Evolutionary conservation across 2,329 filamentous ascomycete genomes (phyloP), one percentile per base, ranked within the genome.

Genomic region (Biscogniauxia mediterranea): DNA sequence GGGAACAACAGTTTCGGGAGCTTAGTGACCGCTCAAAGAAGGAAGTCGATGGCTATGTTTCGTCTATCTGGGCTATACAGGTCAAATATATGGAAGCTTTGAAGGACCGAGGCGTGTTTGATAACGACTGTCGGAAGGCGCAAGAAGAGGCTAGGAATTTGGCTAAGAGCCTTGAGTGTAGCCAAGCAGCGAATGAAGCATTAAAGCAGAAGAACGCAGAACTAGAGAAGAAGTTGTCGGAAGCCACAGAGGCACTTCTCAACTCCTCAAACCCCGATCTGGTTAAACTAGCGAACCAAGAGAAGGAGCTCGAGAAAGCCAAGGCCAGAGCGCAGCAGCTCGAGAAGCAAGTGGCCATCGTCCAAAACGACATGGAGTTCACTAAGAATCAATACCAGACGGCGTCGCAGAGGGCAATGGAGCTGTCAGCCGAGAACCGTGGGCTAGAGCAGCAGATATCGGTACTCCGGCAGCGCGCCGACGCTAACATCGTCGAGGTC

Each of bases 331-430:
- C 77, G 5, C 73, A 78, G 3, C 61, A 68, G 5, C 68, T 79
- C 3, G 75, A 81, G 64, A 79, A 78, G 68, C 78, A 75, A 56
- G 42, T 74, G 2, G 63, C 66, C 2, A 67, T 66, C 15, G 64
- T 72, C 1, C 74, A 82, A 26, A 77, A 76, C 15, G 83, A 87
- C 3, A 75, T 81, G 25, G 83, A 86, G 1, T 91, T 87, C 67
- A 76, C 80, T 13, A 81, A 84, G 57, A 78, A 79, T 3, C 77
- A 81, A 9, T 91, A 90, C 67, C 87, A 89, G 66, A 78, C 82
- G 21, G 81, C 83, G 0, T 85, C 84, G 8, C 79, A 80, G 32
- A 72, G 77, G 1, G 80, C 80, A 2, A 75, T 76, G 15, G 76
- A 78, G 17, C 73, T 85, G 2, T 73, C 75, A 20, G 68, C 74